Evolutionary conservation across 2,329 filamentous ascomycete genomes (phyloP).

Genomic region (Catunica adiposa): DNA sequence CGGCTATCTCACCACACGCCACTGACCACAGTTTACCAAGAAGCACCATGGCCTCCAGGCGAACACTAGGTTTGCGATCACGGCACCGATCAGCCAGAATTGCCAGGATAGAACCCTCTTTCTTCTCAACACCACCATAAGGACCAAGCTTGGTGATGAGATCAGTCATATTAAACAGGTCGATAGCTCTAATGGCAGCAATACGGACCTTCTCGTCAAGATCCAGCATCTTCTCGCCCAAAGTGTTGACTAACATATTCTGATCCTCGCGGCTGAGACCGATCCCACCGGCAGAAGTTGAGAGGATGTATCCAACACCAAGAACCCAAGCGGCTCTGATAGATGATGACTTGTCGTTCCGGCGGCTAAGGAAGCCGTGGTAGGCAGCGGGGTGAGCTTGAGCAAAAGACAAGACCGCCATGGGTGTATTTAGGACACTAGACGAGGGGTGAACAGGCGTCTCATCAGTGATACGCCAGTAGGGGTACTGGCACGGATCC

Average conservation of each 20-base stretch:
- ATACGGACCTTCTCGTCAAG: constrained; percentile 81
- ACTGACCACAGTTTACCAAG: constrained; percentile 88
- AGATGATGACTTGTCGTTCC: constrained; percentile 67
- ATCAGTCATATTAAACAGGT: constrained; percentile 62
- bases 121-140: constrained; percentile 58
- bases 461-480: constrained; percentile 47
- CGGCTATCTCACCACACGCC: constrained; percentile 68
- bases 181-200: constrained; percentile 72
- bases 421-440: constrained; percentile 60
- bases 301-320: constrained; percentile 66
- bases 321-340: constrained; percentile 80
- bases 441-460: constrained; percentile 30
- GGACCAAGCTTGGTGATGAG: constrained; percentile 68
- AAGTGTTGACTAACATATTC: constrained; percentile 50
- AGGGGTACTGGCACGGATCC: constrained; percentile 76
- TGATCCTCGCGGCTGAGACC: constrained; percentile 76
- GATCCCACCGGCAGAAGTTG: constrained; percentile 82
- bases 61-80: constrained; percentile 66
- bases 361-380: constrained; percentile 67
- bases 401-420: constrained; percentile 77
- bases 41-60: constrained; percentile 72
- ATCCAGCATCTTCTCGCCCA: constrained; percentile 72
- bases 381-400: constrained; percentile 67
- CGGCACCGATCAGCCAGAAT: constrained; percentile 77
- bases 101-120: constrained; percentile 60